Evolutionary conservation across 805 yeast species (phyloP), one percentile per base, ranked within the genome.

Genomic region (Candida chauliodis): DNA sequence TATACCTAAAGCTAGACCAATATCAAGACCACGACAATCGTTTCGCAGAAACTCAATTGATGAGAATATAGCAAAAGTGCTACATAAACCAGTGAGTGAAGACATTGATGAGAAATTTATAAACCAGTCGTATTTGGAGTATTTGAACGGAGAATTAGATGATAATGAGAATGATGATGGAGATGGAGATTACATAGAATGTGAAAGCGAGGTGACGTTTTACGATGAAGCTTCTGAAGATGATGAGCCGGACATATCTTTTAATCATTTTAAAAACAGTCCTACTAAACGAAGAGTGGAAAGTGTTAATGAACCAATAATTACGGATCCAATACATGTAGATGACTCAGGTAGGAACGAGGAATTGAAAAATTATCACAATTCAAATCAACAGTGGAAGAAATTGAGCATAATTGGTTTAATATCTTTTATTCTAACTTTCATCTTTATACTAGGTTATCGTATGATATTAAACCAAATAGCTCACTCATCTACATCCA

Each of bases 1-100:
- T 7, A 62, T 68, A 3, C 71, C 71, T 1, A 69, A 66, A 2
- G 57, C 71, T 1, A 47, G 49, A 10, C 73, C 73, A 1, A 46
- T 66, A 9, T 28, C 17, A 15, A 48, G 51, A 9, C 35, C 17
- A 15, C 49, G 51, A 9, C 14, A 14, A 10, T 37, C 41, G 7
- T 33, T 31, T 18, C 27, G 15, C 13, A 26, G 19, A 19, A 14
- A 3, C 7, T 16, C 13, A 33, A 17, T 33, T 7, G 36, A 23
- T 16, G n/a, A 56, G 29, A 49, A 45, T 40, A 21, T 30, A 39
- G 25, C 20, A 3, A 22, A 32, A 9, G 20, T 16, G 2, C 8
- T 37, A 8, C 16, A 27, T 27, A 16, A 16, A 25, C 18, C 23
- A 28, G 23, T 15, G n/a, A 31, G 7, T 10, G 43, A 40, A 9